A percentile compares a stretch with the other conserved stretches of the same genome.
These are phyloP conservation scores for Plasmodium yoelii DNA, from an alignment of 169 alveolate genomes.

Conservation along the genomic window DNA sequence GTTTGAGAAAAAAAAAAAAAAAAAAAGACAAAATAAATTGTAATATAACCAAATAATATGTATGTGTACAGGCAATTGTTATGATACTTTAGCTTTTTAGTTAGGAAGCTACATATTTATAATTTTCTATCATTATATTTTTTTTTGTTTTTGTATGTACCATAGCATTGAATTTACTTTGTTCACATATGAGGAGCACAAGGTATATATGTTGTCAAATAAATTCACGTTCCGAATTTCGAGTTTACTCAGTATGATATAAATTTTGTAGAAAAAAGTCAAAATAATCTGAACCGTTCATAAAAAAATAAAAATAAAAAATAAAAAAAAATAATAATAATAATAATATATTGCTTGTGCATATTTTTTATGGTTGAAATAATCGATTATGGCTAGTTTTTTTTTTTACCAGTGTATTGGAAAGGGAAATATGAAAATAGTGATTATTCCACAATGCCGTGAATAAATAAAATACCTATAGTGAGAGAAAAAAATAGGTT, in stretches of 20 bases:
- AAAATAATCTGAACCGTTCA: conserved; percentile 67
- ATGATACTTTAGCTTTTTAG: not conserved
- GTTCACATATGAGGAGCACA: conserved; percentile 72
- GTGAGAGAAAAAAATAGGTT: not conserved
- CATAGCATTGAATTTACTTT: conserved; percentile 71
- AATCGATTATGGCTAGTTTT: conserved; percentile 24
- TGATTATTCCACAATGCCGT: conserved; percentile 67
- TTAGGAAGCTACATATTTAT: not conserved
- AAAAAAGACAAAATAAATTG: too few species aligned
- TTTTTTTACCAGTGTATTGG: conserved; percentile 64
- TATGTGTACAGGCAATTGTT: not conserved
- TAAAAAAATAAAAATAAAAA: too few species aligned
- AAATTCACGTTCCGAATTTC: conserved; percentile 69
- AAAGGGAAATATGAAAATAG: conserved; percentile 48
- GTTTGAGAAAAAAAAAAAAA: too few species aligned
- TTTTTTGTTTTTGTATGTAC: conserved; percentile 18
- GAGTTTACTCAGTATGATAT: conserved; percentile 51
- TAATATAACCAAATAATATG: not conserved
- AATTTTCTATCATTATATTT: not conserved
- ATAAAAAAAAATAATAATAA: conserved; percentile 6
- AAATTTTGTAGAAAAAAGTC: conserved; percentile 61
- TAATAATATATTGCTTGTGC: conserved; percentile 1
- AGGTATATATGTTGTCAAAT: conserved; percentile 63
- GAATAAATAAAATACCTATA: conserved; percentile 49
- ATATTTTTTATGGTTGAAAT: too few species aligned